These are phyloP conservation scores for Hericium rajendrae DNA, from an alignment of 768 basidiomycete species.

Conservation along the genomic window DNA sequence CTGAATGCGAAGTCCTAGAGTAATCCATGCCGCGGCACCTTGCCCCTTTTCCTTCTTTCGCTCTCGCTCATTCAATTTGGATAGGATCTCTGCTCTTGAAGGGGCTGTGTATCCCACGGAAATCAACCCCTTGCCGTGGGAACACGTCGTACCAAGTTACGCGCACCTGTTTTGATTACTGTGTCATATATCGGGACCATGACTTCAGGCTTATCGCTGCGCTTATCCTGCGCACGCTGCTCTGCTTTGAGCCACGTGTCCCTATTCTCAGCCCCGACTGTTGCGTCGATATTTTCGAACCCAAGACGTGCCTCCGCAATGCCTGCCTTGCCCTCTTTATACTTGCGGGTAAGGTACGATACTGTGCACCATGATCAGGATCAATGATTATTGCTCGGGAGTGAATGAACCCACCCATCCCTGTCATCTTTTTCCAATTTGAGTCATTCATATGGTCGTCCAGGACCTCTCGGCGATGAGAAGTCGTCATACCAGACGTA, in stretches of 20 bases:
- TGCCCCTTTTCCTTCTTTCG: not conserved
- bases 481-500: not conserved
- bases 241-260: not conserved
- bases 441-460: not conserved
- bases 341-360: not conserved
- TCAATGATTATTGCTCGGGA: not conserved
- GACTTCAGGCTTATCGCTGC: not conserved
- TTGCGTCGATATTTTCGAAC: not conserved
- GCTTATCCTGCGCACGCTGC: not conserved
- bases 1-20: not conserved
- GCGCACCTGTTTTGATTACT: not conserved
- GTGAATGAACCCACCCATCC: not conserved
- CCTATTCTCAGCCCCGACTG: not conserved
- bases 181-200: not conserved
- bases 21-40: not conserved
- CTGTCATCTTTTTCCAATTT: conserved; percentile 4
- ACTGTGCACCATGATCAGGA: not conserved
- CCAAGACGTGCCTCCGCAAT: not conserved
- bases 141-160: no score
- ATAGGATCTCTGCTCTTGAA: not conserved
- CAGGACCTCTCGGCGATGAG: not conserved
- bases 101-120: not conserved
- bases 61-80: not conserved
- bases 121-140: not conserved
- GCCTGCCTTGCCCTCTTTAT: not conserved